A percentile compares a stretch with the other conserved stretches of the same genome.
These are phyloP conservation scores for Eutrema salsugineum DNA, from an alignment of 441 rosid genomes.

Conservation along the genomic window DNA sequence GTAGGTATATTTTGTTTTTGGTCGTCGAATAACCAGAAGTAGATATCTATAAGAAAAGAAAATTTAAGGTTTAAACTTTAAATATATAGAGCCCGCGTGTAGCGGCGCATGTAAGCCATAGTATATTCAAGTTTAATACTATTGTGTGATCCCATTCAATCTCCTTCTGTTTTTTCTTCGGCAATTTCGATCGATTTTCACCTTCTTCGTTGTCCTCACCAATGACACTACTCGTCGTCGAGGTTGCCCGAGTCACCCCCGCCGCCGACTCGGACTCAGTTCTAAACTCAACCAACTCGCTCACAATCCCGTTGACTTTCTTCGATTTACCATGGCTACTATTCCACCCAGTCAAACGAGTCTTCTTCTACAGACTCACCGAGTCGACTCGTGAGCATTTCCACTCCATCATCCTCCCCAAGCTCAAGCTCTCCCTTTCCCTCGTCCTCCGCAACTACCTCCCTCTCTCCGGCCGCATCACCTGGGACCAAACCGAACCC, in stretches of 20 bases:
- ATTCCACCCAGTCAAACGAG: conserved; percentile 13
- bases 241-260: conserved; percentile 11
- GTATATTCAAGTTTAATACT: too few species aligned
- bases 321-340: conserved; percentile 28
- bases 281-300: background rate
- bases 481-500: conserved; percentile 14
- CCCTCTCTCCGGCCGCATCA: conserved; percentile 30
- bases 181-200: too few species aligned
- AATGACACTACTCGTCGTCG: background rate
- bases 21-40: too few species aligned
- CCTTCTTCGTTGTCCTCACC: background rate
- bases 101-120: too few species aligned
- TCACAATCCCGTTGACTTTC: conserved; percentile 14
- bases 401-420: conserved; percentile 25
- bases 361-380: conserved; percentile 33
- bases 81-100: too few species aligned
- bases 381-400: conserved; percentile 19
- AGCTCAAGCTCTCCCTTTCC: conserved; percentile 35
- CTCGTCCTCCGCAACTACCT: conserved; percentile 27
- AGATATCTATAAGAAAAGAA: too few species aligned
- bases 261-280: background rate
- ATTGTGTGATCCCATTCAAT: background rate
- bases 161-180: background rate
- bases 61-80: too few species aligned
- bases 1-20: too few species aligned